phyloP scores from a whole-genome alignment of 441 rosid genomes.

The Sinapis alba region DNA sequence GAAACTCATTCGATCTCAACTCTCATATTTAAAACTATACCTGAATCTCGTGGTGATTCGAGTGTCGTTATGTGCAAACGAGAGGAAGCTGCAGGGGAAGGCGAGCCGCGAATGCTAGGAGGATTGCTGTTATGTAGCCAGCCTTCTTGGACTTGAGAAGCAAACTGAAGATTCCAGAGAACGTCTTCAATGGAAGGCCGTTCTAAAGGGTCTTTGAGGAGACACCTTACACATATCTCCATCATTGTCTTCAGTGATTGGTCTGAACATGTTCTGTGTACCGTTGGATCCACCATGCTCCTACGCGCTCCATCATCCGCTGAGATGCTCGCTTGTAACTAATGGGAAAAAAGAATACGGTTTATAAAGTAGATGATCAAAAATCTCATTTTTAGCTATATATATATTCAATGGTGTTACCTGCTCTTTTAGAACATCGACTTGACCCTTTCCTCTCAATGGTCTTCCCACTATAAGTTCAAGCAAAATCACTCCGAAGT shows the following conservation, averaged over 20 bases:
- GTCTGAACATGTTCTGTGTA: constrained; percentile 60
- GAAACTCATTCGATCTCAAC: constrained; percentile 6
- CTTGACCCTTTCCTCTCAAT: constrained; percentile 54
- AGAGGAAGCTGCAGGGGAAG: constrained; percentile 31
- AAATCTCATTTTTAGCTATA: background rate
- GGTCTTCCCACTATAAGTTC: constrained; percentile 82
- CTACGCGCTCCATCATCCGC: constrained; percentile 57
- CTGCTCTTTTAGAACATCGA: constrained; percentile 58
- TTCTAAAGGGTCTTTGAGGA: constrained; percentile 58
- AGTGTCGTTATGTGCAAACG: constrained; percentile 36
- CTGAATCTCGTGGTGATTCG: constrained; percentile 40
- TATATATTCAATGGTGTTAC: constrained; percentile 37
- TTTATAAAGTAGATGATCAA: background rate
- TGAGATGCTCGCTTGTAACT: constrained; percentile 61
- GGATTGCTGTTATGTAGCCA: constrained; percentile 40
- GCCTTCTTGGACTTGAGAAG: constrained; percentile 75
- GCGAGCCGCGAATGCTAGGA: constrained; percentile 34
- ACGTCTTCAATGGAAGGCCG: constrained; percentile 92
- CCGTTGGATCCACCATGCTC: constrained; percentile 64
- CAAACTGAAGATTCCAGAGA: constrained; percentile 94
- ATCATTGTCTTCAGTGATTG: constrained; percentile 81
- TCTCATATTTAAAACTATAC: constrained; percentile 6
- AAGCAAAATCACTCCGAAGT: constrained; percentile 85
- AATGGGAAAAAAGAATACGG: background rate
- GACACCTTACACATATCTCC: constrained; percentile 79